Base-by-base conservation (phyloP, 2,329 filamentous ascomycete species). In the Sporothrix curviconia region DNA sequence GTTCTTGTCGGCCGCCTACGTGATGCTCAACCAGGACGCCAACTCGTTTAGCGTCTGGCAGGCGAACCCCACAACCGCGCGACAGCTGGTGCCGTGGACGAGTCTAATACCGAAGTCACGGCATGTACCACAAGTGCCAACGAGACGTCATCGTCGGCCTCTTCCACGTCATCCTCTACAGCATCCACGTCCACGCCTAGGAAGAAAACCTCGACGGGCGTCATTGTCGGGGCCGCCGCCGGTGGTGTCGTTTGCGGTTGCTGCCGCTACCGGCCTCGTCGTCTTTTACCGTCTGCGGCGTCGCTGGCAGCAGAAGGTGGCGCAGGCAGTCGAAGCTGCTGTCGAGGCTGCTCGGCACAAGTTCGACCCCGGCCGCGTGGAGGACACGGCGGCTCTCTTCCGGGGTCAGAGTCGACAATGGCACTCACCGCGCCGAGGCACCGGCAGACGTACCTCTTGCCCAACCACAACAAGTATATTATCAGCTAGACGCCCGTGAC, bases 1-100 rank as follows among this genome's bases (percentile, higher is more conserved):
- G 15, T 71, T 71, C 56, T 61, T 71, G n/a, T 65, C 67, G 9
- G 58, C 63, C 19, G 65, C 66, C 4, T 69, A 70, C 54, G 54
- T 71, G 17, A 62, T 67, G 55, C 61, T 68, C 47, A 67, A 71
- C 57, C 60, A 69, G 46, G 65, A 67, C 32, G 55, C 56, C 19
- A 46, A 43, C 32, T 14, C 58, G 46, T 67, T 65, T 36, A 64
- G 61, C 30, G 55, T 66, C 24, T 64, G 58, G 66, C 24, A 22
- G 7, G 58, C 58, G 19, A 60, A 60, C 36, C 44, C 57, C 1
- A 61, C 59, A 3, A 53, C 53, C 12, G 11, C n/a, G 24, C 30
- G 28, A 2, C 53, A 60, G 19, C 56, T 63, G 3, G 61, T 63
- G 8, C 61, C 40, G 56, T 61, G 34, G 60, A 60, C 53, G 39